Conservation (phyloP, 139 green algal genomes). For the Chlamydomonas eustigma region DNA sequence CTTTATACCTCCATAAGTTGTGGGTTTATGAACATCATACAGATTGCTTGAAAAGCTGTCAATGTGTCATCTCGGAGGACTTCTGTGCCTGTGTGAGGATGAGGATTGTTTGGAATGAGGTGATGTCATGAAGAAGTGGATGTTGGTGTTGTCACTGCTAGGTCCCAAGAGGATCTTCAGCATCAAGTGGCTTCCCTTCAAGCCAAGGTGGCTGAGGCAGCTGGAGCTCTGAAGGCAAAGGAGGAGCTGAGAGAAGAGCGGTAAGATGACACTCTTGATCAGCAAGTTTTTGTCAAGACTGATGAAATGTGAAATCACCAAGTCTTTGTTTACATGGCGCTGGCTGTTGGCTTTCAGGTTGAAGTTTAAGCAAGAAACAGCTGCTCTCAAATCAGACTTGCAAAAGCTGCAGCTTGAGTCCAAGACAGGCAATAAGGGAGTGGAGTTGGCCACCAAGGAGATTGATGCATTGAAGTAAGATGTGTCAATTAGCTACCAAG, state of each 20-base stretch:
- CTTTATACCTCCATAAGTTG: too few species aligned
- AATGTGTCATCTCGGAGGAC: too few species aligned
- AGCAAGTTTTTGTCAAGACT: too few species aligned
- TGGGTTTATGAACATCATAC: too few species aligned
- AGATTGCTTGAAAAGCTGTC: too few species aligned
- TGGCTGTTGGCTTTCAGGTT: conserved; percentile 36
- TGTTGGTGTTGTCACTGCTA: neutral
- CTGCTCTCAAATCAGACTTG: conserved; percentile 38
- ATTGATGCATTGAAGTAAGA: conserved; percentile 60
- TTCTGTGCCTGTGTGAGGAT: too few species aligned
- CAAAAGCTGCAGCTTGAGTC: conserved; percentile 61
- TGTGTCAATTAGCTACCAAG: too few species aligned
- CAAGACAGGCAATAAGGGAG: conserved; percentile 63
- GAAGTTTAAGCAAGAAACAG: conserved; percentile 75
- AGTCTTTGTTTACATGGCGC: too few species aligned
- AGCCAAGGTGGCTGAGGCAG: conserved; percentile 59
- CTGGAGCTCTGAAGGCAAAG: conserved; percentile 57
- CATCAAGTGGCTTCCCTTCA: conserved; percentile 42
- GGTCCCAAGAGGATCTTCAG: conserved; percentile 17
- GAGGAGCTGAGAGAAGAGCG: conserved; percentile 77
- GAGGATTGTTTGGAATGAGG: too few species aligned
- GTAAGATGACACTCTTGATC: too few species aligned
- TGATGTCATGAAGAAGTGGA: too few species aligned
- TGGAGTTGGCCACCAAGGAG: conserved; percentile 62
- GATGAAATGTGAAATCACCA: too few species aligned